phyloP scores from a whole-genome alignment of 805 yeast species.

The Starmerella khaoyaiensis region DNA sequence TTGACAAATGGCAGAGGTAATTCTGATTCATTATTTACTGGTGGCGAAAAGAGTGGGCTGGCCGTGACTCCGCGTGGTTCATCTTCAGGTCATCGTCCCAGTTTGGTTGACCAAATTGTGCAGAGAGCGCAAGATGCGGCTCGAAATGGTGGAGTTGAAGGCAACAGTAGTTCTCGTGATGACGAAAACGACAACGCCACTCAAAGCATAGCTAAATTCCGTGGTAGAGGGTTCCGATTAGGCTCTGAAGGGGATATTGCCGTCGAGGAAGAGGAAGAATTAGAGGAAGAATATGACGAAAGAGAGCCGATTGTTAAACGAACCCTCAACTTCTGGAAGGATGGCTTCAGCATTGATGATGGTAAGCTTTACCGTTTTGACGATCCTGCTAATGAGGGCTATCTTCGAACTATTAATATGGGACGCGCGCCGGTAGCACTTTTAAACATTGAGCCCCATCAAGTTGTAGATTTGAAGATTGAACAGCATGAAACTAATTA shows the following conservation, averaged over 20 bases:
- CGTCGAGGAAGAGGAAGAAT: conserved; percentile 11
- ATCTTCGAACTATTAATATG: conserved; percentile 64
- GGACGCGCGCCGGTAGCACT: conserved; percentile 86
- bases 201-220: conserved; percentile 14
- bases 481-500: conserved; percentile 72
- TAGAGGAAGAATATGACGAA: conserved; percentile 6
- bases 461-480: conserved; percentile 88
- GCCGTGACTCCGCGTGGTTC: conserved; percentile 47
- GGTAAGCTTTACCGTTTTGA: conserved; percentile 78
- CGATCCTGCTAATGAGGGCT: conserved; percentile 75
- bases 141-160: neutral
- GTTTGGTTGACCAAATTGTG: conserved; percentile 28
- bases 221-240: conserved; percentile 27
- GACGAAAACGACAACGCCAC: conserved; percentile 15
- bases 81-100: conserved; percentile 1
- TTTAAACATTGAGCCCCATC: conserved; percentile 73
- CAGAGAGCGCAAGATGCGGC: conserved; percentile 25
- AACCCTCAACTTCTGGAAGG: conserved; percentile 87
- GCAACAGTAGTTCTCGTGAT: conserved; percentile 10
- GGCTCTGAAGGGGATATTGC: conserved; percentile 24
- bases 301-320: conserved; percentile 48
- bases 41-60: conserved; percentile 60
- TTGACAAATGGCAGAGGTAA: conserved; percentile 19
- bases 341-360: conserved; percentile 91
- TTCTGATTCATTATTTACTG: conserved; percentile 37